phyloP scores from a whole-genome alignment of 2,329 filamentous ascomycete genomes.

The Rasamsonia emersonii region DNA sequence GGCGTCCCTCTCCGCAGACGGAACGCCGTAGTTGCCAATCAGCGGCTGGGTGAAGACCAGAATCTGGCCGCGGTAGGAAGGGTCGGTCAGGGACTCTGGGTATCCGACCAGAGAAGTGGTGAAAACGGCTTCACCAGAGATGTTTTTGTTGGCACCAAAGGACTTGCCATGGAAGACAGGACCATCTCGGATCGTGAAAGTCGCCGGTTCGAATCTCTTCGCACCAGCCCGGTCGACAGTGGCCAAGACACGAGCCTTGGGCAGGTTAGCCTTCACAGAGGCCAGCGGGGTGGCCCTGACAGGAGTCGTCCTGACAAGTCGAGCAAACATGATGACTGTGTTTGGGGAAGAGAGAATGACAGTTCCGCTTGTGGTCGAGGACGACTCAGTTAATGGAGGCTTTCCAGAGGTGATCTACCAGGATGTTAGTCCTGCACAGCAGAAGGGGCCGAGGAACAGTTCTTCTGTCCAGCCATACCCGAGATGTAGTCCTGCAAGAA shows the following conservation, averaged over 20 bases:
- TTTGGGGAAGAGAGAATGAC: conserved; percentile 12
- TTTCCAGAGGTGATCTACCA: conserved; percentile 58
- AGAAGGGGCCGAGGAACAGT: no score
- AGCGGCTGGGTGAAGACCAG: conserved; percentile 96
- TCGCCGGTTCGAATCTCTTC: conserved; percentile 68
- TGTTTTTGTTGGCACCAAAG: conserved; percentile 92
- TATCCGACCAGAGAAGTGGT: conserved; percentile 97
- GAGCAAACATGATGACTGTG: conserved; percentile 47
- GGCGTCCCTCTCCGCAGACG: conserved; percentile 73
- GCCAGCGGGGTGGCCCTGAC: conserved; percentile 39
- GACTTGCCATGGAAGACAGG: conserved; percentile 94
- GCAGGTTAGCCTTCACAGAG: conserved; percentile 23
- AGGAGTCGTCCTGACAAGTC: conserved; percentile 45
- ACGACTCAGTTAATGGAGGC: conserved; percentile 51
- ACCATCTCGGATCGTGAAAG: conserved; percentile 91
- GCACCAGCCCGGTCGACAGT: conserved; percentile 62
- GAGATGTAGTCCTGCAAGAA: conserved; percentile 55
- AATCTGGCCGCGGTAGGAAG: conserved; percentile 71
- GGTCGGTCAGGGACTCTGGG: conserved; percentile 73
- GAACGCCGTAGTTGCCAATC: conserved; percentile 98
- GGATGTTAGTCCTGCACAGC: conserved; percentile 13
- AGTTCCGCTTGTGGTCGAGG: conserved; percentile 14
- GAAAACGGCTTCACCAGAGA: conserved; percentile 97
- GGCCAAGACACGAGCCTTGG: conserved; percentile 46
- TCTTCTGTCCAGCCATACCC: conserved; percentile 34